phyloP scores from a whole-genome alignment of 2,329 filamentous ascomycete genomes.

The Hypoxylon sp. region DNA sequence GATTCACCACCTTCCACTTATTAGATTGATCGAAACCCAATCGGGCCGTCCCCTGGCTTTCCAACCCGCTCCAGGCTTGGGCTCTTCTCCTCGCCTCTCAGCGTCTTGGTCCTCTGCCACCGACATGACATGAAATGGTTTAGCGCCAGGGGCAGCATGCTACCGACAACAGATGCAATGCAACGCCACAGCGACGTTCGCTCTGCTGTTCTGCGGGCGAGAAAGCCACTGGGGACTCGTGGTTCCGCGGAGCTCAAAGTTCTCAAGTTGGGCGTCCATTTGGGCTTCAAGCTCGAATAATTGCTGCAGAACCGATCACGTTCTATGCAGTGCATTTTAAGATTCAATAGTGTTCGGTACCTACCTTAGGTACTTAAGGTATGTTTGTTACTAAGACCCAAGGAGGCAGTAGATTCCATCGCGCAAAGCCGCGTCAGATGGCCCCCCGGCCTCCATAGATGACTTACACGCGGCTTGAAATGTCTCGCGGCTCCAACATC shows the following conservation, averaged over 20 bases:
- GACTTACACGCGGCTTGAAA: constrained; percentile 42
- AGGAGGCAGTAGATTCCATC: constrained; percentile 20
- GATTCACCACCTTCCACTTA: constrained; percentile 41
- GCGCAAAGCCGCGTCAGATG: constrained; percentile 43
- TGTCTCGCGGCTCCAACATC: constrained; percentile 50
- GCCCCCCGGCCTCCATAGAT: constrained; percentile 30
- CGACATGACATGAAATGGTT: constrained; percentile 34
- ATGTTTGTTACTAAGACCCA: background rate
- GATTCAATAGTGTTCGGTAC: constrained; percentile 9
- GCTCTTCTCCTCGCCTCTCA: constrained; percentile 2
- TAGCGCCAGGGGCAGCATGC: constrained; percentile 42
- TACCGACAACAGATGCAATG: constrained; percentile 32
- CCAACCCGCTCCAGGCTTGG: constrained; percentile 17
- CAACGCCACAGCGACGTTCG: constrained; percentile 35
- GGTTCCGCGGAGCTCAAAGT: background rate
- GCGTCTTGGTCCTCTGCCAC: constrained; percentile 15
- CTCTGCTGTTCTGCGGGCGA: constrained; percentile 18
- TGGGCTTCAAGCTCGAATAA: constrained; percentile 9
- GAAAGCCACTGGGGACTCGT: constrained; percentile 8
- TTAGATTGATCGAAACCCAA: constrained; percentile 43
- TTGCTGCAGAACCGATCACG: constrained; percentile 6
- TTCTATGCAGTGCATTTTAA: constrained; percentile 12
- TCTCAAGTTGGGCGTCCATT: constrained; percentile 9
- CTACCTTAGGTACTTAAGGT: background rate
- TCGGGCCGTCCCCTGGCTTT: constrained; percentile 44